These are phyloP conservation scores for Thelephora ganbajun DNA, from an alignment of 768 basidiomycete genomes.

Conservation along the genomic window DNA sequence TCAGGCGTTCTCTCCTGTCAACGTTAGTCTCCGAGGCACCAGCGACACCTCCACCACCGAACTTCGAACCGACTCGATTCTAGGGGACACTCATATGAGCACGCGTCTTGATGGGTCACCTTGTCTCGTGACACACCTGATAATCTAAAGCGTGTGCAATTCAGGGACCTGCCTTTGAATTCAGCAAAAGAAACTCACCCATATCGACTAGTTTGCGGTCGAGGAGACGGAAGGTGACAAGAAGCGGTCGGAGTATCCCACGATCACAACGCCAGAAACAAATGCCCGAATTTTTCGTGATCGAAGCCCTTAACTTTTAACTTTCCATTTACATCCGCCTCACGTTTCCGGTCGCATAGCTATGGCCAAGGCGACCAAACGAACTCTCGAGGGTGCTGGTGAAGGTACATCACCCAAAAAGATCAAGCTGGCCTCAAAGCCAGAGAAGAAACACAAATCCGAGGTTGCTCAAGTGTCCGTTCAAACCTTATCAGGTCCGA, in stretches of 20 bases:
- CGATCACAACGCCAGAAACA: not conserved
- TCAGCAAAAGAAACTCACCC: not conserved
- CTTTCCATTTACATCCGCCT: not conserved
- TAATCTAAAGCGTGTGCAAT: conserved; percentile 31
- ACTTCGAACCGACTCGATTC: conserved; percentile 94
- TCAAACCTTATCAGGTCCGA: conserved; percentile 20
- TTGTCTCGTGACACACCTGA: conserved; percentile 31
- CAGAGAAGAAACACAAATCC: conserved; percentile 14
- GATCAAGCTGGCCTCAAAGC: conserved; percentile 29
- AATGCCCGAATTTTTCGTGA: not conserved
- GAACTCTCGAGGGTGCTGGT: conserved; percentile 39
- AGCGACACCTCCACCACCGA: conserved; percentile 92
- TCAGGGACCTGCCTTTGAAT: conserved; percentile 6
- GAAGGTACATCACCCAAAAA: conserved; percentile 45
- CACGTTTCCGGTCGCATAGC: not conserved
- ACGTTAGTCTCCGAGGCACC: conserved; percentile 92
- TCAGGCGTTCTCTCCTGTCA: conserved; percentile 83
- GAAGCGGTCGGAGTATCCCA: conserved; percentile 1
- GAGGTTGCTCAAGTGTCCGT: conserved; percentile 3
- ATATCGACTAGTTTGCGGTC: not conserved
- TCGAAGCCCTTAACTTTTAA: not conserved
- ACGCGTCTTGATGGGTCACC: too few relatives aligned
- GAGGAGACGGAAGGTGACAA: not conserved
- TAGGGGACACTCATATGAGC: conserved; percentile 16
- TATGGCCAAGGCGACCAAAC: conserved; percentile 43